Conservation (phyloP, 345 rosid genomes). For the Arabidopsis arenosa region DNA sequence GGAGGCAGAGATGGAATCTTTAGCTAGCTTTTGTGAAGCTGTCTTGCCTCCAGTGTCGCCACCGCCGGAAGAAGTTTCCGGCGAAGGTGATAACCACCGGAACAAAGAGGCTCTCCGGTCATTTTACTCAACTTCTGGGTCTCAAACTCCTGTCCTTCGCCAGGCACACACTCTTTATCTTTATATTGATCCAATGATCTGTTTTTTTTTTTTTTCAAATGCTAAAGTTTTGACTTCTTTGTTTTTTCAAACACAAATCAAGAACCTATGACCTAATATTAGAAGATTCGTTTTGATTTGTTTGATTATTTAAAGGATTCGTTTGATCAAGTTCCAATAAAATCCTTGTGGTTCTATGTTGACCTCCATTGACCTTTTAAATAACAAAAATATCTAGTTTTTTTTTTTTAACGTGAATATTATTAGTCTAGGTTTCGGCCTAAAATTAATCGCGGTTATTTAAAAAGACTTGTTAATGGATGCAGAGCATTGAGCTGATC, state of each 20-base stretch:
- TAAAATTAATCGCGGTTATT: not conserved
- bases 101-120: constrained; percentile 43
- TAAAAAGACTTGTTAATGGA: constrained; percentile 7
- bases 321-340: not conserved
- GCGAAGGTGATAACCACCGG: constrained; percentile 25
- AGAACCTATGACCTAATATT: not conserved
- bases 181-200: not conserved
- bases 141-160: constrained; percentile 42
- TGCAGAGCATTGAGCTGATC: constrained; percentile 37
- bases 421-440: not conserved
- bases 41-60: constrained; percentile 56
- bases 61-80: constrained; percentile 14
- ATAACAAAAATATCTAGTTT: not conserved
- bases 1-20: constrained; percentile 55
- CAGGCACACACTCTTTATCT: constrained; percentile 35
- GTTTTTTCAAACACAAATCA: not conserved
- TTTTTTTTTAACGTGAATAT: not conserved
- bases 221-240: not conserved
- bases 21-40: constrained; percentile 62
- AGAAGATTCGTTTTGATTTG: not conserved
- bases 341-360: not conserved
- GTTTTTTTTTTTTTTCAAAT: not conserved
- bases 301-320: not conserved
- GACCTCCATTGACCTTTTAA: not conserved
- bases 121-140: constrained; percentile 59